Percentiles rank a stretch among this genome's conserved stretches.
These are phyloP conservation scores for bread wheat (Triticum aestivum) DNA, from an alignment of 176 grass and related monocot genomes.

Conservation along the genomic window DNA sequence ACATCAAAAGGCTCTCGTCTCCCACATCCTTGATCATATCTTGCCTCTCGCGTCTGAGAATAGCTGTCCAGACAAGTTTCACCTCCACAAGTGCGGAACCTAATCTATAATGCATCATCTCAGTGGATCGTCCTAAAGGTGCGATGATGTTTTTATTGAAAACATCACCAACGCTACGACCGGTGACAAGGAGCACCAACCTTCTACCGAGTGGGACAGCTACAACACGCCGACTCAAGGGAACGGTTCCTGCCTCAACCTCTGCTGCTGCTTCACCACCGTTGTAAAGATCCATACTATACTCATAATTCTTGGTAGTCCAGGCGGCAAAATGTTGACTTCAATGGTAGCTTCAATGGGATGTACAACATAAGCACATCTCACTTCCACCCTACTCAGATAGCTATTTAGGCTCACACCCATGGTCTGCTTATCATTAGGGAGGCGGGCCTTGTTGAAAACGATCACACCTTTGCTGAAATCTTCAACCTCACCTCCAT, in stretches of 20 bases:
- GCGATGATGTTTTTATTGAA: not conserved
- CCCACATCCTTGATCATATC: not conserved
- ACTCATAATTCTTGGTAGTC: not conserved
- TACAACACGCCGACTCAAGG: not conserved
- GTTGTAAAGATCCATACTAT: not conserved
- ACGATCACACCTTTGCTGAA: not conserved
- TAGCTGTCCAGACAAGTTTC: not conserved
- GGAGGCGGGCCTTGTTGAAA: not conserved
- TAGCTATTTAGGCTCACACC: not conserved
- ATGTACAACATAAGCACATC: not conserved
- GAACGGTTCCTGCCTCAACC: not conserved
- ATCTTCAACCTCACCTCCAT: not conserved
- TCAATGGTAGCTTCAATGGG: not conserved
- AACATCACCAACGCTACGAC: not conserved
- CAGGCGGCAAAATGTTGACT: not conserved
- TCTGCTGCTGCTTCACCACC: not conserved
- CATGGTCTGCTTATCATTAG: not conserved
- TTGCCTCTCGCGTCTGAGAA: not conserved
- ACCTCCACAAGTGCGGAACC: not conserved
- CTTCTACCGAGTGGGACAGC: not conserved
- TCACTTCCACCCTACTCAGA: not conserved
- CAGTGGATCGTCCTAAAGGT: not conserved
- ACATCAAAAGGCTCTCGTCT: not conserved
- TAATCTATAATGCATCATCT: not conserved
- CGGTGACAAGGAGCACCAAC: not conserved